Conservation (phyloP, 495 filamentous ascomycete genomes). For the Penicillium verhagenii region DNA sequence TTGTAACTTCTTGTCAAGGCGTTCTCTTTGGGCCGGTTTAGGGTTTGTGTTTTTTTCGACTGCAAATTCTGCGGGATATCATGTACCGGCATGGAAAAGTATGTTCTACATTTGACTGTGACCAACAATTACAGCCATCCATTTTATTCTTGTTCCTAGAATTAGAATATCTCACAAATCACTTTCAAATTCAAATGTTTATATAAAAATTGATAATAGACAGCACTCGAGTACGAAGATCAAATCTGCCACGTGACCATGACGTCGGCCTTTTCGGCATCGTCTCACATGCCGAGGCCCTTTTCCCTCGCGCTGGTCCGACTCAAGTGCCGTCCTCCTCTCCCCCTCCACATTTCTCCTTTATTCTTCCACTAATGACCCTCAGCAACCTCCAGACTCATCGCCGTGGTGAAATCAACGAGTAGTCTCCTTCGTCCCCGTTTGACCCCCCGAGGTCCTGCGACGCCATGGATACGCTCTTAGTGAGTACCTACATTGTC, state of each 20-base stretch:
- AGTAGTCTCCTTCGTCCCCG: constrained; percentile 17
- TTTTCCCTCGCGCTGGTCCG: constrained; percentile 26
- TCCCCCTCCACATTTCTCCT: constrained; percentile 10
- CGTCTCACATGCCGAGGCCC: constrained; percentile 48
- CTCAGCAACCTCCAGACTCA: background rate
- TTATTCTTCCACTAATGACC: constrained; percentile 10
- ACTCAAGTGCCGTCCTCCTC: constrained; percentile 32
- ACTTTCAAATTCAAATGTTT: background rate
- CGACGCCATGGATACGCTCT: constrained; percentile 40
- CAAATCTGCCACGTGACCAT: constrained; percentile 48
- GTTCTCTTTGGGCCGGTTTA: constrained; percentile 27
- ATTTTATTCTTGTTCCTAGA: background rate
- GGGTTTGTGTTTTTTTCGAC: constrained; percentile 24
- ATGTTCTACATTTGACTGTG: constrained; percentile 6
- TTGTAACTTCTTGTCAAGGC: constrained; percentile 28
- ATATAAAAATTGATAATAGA: too few species aligned
- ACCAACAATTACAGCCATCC: background rate
- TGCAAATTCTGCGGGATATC: constrained; percentile 17
- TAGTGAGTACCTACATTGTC: constrained; percentile 31
- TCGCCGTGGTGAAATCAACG: constrained; percentile 10
- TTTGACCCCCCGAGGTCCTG: constrained; percentile 35
- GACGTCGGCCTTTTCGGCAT: constrained; percentile 35
- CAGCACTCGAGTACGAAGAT: too few species aligned
- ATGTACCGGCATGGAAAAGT: constrained; percentile 29
- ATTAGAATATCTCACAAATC: background rate